phyloP scores from a whole-genome alignment of 2,329 filamentous ascomycete species.

The Curvularia sp. region DNA sequence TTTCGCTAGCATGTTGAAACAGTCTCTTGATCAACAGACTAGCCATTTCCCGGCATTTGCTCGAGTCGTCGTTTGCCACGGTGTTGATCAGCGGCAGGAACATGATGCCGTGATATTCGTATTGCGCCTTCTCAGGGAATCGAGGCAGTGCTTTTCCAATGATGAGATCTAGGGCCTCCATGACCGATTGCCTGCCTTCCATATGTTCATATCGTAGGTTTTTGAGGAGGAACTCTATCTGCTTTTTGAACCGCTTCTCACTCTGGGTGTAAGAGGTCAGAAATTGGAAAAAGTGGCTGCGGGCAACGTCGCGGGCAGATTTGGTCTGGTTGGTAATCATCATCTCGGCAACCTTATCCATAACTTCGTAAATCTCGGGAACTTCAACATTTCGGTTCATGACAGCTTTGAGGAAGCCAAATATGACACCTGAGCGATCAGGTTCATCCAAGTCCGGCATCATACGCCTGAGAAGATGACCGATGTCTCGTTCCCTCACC shows the following conservation, averaged over 20 bases:
- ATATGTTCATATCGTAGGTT: slow-evolving; percentile 91
- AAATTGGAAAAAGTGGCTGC: slow-evolving; percentile 93
- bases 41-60: slow-evolving; percentile 83
- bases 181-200: slow-evolving; percentile 87
- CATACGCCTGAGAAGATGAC: slow-evolving; percentile 80
- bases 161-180: slow-evolving; percentile 89
- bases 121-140: slow-evolving; percentile 73
- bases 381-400: slow-evolving; percentile 86
- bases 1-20: slow-evolving; percentile 78
- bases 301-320: slow-evolving; percentile 83
- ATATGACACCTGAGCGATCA: slow-evolving; percentile 88
- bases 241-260: slow-evolving; percentile 86
- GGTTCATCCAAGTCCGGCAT: slow-evolving; percentile 92
- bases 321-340: slow-evolving; percentile 97
- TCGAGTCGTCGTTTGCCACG: slow-evolving; percentile 85
- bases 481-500: slow-evolving; percentile 81
- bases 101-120: slow-evolving; percentile 80
- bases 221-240: slow-evolving; percentile 84
- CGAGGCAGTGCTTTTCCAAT: slow-evolving; percentile 70
- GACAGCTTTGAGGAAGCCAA: slow-evolving; percentile 90
- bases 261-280: slow-evolving; percentile 93
- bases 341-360: slow-evolving; percentile 81
- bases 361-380: slow-evolving; percentile 85
- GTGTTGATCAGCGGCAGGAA: slow-evolving; percentile 88
- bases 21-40: slow-evolving; percentile 80